Conservation (phyloP, 108 stramenopile species). For the Conticribra weissflogii region DNA sequence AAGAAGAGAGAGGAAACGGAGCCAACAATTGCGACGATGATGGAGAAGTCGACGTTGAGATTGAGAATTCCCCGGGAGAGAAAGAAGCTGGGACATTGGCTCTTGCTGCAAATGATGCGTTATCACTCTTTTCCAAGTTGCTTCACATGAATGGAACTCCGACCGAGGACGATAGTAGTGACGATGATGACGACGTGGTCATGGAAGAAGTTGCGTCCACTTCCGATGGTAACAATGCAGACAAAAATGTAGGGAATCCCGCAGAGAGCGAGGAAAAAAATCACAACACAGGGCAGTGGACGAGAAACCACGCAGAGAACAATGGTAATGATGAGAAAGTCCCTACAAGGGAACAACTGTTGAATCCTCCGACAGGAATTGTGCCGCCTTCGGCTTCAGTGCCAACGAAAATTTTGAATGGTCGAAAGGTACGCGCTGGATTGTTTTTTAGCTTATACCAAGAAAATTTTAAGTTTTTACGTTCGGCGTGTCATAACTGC, state of each 20-base stretch:
- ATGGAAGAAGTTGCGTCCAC: neutral
- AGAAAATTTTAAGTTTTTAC: too few relatives aligned
- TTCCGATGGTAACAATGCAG: constrained; percentile 6
- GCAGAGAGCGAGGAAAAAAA: constrained; percentile 19
- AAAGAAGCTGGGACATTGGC: constrained; percentile 19
- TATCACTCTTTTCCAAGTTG: constrained; percentile 55
- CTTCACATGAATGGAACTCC: constrained; percentile 48
- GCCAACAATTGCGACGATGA: constrained; percentile 28
- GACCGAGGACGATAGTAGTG: constrained; percentile 8
- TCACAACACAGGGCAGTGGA: constrained; percentile 3
- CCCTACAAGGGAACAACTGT: constrained; percentile 44
- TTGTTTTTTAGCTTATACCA: too few relatives aligned
- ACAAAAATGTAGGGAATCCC: too few relatives aligned
- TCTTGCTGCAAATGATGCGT: constrained; percentile 37
- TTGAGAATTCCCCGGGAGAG: constrained; percentile 8
- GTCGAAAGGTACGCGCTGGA: constrained; percentile 36
- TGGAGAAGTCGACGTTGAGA: constrained; percentile 30
- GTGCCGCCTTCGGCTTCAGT: constrained; percentile 41
- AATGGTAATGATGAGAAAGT: constrained; percentile 8
- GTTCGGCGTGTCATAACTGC: too few relatives aligned
- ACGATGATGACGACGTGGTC: constrained; percentile 23
- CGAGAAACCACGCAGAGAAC: neutral
- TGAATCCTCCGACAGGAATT: constrained; percentile 50
- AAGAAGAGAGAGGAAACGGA: constrained; percentile 22
- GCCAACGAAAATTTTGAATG: constrained; percentile 48